Evolutionary conservation across 1,284 basidiomycete species (phyloP), one percentile per base, ranked within the genome.

Genomic region (Cryptococcus sp.): DNA sequence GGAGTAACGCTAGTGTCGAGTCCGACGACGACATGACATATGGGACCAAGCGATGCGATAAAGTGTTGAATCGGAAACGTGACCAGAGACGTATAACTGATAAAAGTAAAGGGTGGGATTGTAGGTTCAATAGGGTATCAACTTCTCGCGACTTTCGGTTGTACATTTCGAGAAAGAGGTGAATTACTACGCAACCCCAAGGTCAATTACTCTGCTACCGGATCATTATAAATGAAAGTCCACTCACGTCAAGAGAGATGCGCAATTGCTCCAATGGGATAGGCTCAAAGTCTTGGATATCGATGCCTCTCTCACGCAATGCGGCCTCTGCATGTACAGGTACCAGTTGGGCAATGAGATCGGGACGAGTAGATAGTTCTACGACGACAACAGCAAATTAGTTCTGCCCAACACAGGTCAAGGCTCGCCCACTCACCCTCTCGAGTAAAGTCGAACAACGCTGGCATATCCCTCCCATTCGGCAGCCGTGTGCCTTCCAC

Each of bases 281-380:
- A 78, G 91, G 91, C 77, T 87, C 87, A 83, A 98, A 97, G 71
- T 85, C 86, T 78, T 96, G 87, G 74, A 99, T 80, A 77, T 89
- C 86, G 80, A 99, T 93, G 52, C 87, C 87, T 76, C 89, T 87
- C 67, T 85, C 87, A 78, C 84, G 85, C 76, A 99, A 85, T 82
- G 92, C 92, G 63, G 86, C 80, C 83, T 97, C 91, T 77, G 87
- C 89, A 79, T 93, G 88, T 70, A 86, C 81, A 54, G 95, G 95
- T 54, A 99, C 93, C 49, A 99, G 86, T 79, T 88, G 86, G 68
- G 86, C 86, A 79, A 90, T 95, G 62, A 99, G 82, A 77, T 98
- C 95, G 52, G 96, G 95, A 67, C 94, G 88, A 66, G 96, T 88
- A 47, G 93, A 97, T 47, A 99, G 85, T 81, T 99, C 95, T 91